phyloP scores from a whole-genome alignment of 805 yeast species.

The Torulaspora delbrueckii region DNA sequence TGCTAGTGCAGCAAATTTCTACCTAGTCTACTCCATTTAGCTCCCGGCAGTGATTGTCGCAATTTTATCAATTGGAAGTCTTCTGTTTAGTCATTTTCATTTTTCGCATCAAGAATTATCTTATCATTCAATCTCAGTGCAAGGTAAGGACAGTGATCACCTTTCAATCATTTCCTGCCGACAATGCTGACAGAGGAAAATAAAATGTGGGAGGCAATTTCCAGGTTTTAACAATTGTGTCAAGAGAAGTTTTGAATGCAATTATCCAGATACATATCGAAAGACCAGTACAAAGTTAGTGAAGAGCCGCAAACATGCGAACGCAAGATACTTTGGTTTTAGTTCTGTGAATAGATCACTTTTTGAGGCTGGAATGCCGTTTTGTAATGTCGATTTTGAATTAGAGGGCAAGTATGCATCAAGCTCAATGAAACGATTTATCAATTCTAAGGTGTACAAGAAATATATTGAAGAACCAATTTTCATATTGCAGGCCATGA shows the following conservation, averaged over 20 bases:
- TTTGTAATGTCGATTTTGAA: constrained; percentile 14
- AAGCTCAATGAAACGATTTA: constrained; percentile 1
- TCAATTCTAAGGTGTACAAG: constrained; percentile 6
- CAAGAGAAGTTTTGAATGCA: constrained; percentile 10
- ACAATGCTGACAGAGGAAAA: constrained; percentile 17
- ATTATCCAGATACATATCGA: constrained; percentile 11
- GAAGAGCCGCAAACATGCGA: constrained; percentile 10
- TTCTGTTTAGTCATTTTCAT: too few species aligned
- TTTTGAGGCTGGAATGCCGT: constrained; percentile 16
- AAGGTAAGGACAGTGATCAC: constrained; percentile 14
- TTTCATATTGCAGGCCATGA: constrained; percentile 2
- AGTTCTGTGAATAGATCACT: constrained; percentile 15
- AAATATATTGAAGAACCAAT: constrained; percentile 9
- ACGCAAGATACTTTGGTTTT: constrained; percentile 13
- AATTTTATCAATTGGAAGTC: too few species aligned
- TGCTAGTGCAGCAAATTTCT: too few species aligned
- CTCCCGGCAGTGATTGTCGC: too few species aligned
- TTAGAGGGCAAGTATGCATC: constrained; percentile 11
- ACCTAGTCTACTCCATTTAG: too few species aligned
- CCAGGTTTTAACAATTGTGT: constrained; percentile 11
- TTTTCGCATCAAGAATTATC: background rate
- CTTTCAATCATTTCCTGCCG: constrained; percentile 23
- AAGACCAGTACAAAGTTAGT: constrained; percentile 13
- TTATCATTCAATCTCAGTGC: constrained; percentile 7
- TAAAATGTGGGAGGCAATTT: constrained; percentile 11